Evolutionary conservation across 192 early-diverging fungal genomes (phyloP), one percentile per base, ranked within the genome.

Genomic region (Entomortierella lignicola): DNA sequence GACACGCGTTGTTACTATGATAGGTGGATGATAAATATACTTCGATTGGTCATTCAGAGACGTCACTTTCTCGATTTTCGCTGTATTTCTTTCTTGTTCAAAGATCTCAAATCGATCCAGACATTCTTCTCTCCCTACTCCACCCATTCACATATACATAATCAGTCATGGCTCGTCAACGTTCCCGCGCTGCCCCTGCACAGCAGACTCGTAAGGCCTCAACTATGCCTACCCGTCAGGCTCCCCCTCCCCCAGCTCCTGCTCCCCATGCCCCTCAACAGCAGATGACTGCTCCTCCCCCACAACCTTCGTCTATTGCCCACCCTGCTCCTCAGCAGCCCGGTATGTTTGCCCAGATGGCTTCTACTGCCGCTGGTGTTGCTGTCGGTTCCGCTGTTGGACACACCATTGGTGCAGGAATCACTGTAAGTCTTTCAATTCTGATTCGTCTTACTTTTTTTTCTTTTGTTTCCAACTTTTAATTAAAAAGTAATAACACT

Each of bases 361-460:
- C 94, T n/a, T 85, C 94, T 18, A 96, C 96, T 25, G 96, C 95
- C 60, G 96, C 93, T 50, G 64, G 86, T 95, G 93, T 94, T 89
- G 51, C 86, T 89, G 27, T 95, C 93, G 95, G 95, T 85, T 94
- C 95, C 48, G 96, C 95, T 67, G 92, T 97, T n/a, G 96, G 95
- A 55, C 91, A 89, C 57, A 92, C 92, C 50, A 87, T 94, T 23
- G 95, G 93, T 60, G 95, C 92, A 47, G 94, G 94, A 83, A 92
- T 95, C 48, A 94, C 94, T 62, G 92, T 96, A 32, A 93, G 94
- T 74, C 8, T 79, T 81, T 80, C 81, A 44, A 21, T 27, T 23
- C 13, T 44, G 25, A 12, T 47, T 43, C 48, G 30, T 34, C 13
- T 27, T 63, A 0, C 21, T 13, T 20, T 18, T 37, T 39, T 63